Evolutionary conservation across 2,329 filamentous ascomycete genomes (phyloP), one percentile per base, ranked within the genome.

Genomic region (Periglandula ipomoeae): DNA sequence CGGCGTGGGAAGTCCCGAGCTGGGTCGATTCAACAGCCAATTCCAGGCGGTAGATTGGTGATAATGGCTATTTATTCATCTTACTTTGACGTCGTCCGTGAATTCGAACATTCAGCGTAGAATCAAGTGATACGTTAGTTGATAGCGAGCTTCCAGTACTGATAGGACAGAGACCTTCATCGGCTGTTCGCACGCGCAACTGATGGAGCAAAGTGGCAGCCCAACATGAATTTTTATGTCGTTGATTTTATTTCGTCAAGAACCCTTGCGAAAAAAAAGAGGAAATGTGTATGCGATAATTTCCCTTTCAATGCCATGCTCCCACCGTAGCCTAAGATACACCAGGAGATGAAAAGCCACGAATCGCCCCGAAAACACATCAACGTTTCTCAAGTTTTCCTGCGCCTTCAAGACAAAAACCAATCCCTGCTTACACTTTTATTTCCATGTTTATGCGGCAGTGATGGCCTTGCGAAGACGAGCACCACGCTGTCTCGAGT

Each of bases 401-500:
- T 44, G 37, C 49, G 45, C 49, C 49, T 35, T 45, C 46, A 35
- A 42, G 44, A 47, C 44, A 45, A 49, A 46, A 41, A 40, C 51
- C 42, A 44, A 49, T 45, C 44, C 46, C 46, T 47, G 41, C 38
- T 20, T 37, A 48, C 44, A 40, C 44, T 40, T 55, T 67, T 70
- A 38, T 32, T 45, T 23, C 37, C 2, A 45, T 23, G 23, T 46
- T 49, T 82, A 84, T 67, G 81, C 77, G 67, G 78, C 73, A 59
- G 78, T 79, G 68, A 85, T 78, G 67, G 81, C 81, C 72, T 76
- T 72, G 70, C 76, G 79, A 63, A 76, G 64, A 60, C 78, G 79
- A 62, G 72, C 70, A 69, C 89, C 93, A 70, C 90, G 89, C 83
- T 98, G 93, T 80, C 91, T 87, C 67, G 87, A 88, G 80, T 74